Percentiles rank a stretch among this genome's conserved stretches.
phyloP scores from a whole-genome alignment of 345 rosid species.

The Limnanthes douglasii region DNA sequence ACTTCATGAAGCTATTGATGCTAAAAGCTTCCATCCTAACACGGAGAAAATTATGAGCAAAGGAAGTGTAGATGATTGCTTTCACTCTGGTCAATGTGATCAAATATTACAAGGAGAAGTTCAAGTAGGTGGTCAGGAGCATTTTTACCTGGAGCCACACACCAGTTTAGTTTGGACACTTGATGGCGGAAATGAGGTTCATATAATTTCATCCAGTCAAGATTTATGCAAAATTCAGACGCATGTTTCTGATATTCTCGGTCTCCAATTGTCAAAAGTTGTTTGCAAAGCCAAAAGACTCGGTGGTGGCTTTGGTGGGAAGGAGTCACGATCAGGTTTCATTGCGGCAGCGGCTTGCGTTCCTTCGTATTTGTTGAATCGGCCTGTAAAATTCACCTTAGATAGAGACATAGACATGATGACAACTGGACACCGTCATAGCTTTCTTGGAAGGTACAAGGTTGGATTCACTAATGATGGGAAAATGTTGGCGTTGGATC shows the following conservation, averaged over 20 bases:
- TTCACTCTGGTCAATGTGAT: slow-evolving; percentile 63
- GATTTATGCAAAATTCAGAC: too few species aligned
- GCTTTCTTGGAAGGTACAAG: slow-evolving; percentile 93
- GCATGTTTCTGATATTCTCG: slow-evolving; percentile 72
- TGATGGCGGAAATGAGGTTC: slow-evolving; percentile 86
- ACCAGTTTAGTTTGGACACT: slow-evolving; percentile 79
- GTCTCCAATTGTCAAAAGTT: slow-evolving; percentile 89
- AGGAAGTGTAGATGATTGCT: slow-evolving; percentile 82
- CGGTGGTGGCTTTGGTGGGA: slow-evolving; percentile 99
- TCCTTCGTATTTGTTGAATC: slow-evolving; percentile 69
- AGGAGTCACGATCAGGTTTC: slow-evolving; percentile 83
- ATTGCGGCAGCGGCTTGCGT: slow-evolving; percentile 79
- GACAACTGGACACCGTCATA: slow-evolving; percentile 88
- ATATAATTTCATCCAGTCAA: slow-evolving; percentile 91
- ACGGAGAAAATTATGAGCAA: slow-evolving; percentile 41
- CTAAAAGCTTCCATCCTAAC: slow-evolving; percentile 73
- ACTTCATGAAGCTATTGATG: slow-evolving; percentile 60
- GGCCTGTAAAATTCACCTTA: slow-evolving; percentile 67
- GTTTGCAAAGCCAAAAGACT: slow-evolving; percentile 85
- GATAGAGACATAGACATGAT: slow-evolving; percentile 94
- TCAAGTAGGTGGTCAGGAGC: slow-evolving; percentile 94
- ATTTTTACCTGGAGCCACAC: slow-evolving; percentile 86
- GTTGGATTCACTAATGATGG: slow-evolving; percentile 86
- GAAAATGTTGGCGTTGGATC: slow-evolving; percentile 71
- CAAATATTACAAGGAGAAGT: slow-evolving; percentile 70